phyloP scores from a whole-genome alignment of 768 basidiomycete species.

The Xerocomellus chrysenteron region DNA sequence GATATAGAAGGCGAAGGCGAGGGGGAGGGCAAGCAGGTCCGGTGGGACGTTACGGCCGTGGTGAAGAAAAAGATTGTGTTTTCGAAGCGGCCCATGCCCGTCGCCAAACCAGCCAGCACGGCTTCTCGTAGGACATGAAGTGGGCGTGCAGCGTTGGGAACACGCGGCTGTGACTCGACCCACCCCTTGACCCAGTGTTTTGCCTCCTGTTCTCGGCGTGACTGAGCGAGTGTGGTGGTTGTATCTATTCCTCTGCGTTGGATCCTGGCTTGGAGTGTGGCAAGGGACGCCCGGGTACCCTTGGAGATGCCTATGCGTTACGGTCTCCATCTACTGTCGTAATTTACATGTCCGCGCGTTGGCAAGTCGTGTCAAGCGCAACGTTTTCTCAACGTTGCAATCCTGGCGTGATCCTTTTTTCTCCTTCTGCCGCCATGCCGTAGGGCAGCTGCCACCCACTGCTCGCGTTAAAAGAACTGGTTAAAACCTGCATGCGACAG shows the following conservation, averaged over 20 bases:
- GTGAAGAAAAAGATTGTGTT: constrained; percentile 84
- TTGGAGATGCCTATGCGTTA: not conserved
- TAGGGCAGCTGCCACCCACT: constrained; percentile 9
- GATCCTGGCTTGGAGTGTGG: not conserved
- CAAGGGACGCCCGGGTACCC: not conserved
- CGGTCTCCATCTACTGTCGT: not conserved
- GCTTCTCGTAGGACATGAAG: constrained; percentile 21
- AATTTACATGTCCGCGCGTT: constrained; percentile 9
- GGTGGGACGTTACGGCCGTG: constrained; percentile 66
- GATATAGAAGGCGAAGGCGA: not conserved
- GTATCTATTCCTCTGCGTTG: not conserved
- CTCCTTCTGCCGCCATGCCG: constrained; percentile 9
- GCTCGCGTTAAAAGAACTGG: not conserved
- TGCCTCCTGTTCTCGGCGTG: not conserved
- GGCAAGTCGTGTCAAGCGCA: constrained; percentile 20
- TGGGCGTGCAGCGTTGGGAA: constrained; percentile 11
- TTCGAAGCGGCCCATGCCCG: constrained; percentile 78
- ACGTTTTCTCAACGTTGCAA: constrained; percentile 35
- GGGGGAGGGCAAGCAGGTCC: constrained; percentile 16
- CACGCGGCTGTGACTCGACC: constrained; percentile 11
- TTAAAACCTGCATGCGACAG: constrained; percentile 13
- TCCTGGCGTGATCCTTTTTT: constrained; percentile 9
- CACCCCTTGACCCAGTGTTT: constrained; percentile 20
- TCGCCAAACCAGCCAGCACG: constrained; percentile 38
- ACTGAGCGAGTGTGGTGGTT: too few species aligned